Conservation (phyloP, 2,329 filamentous ascomycete species). For the Raffaelea arxii region DNA sequence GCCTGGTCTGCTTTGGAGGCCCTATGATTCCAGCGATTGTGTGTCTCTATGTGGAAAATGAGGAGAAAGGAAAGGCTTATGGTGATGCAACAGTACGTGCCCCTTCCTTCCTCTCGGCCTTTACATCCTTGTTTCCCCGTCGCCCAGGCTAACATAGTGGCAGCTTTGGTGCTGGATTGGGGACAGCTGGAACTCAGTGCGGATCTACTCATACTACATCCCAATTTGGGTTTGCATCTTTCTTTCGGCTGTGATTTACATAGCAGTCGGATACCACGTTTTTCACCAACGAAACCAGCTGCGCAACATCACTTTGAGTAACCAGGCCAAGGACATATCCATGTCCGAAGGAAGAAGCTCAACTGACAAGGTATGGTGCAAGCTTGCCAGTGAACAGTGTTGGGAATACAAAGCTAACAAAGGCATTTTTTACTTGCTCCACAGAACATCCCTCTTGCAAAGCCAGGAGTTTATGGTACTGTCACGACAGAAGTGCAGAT, state of each 20-base stretch:
- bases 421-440: too few species aligned
- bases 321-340: constrained; percentile 24
- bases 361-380: constrained; percentile 24
- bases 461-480: constrained; percentile 34
- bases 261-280: constrained; percentile 48
- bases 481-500: constrained; percentile 45
- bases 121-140: too few species aligned
- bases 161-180: constrained; percentile 57
- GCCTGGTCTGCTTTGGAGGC: constrained; percentile 59
- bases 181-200: constrained; percentile 41
- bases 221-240: constrained; percentile 51
- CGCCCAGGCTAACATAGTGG: too few species aligned
- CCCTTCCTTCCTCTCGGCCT: neutral
- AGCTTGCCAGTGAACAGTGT: too few species aligned
- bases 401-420: too few species aligned
- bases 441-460: constrained; percentile 15
- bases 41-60: constrained; percentile 46
- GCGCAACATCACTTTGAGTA: constrained; percentile 42
- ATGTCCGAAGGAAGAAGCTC: constrained; percentile 18
- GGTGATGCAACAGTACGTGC: constrained; percentile 45
- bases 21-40: constrained; percentile 58
- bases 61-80: constrained; percentile 32
- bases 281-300: constrained; percentile 48
- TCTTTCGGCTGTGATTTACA: constrained; percentile 44
- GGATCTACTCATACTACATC: constrained; percentile 53